Conservation (phyloP, 345 rosid species). For the Gossypium longicalyx region DNA sequence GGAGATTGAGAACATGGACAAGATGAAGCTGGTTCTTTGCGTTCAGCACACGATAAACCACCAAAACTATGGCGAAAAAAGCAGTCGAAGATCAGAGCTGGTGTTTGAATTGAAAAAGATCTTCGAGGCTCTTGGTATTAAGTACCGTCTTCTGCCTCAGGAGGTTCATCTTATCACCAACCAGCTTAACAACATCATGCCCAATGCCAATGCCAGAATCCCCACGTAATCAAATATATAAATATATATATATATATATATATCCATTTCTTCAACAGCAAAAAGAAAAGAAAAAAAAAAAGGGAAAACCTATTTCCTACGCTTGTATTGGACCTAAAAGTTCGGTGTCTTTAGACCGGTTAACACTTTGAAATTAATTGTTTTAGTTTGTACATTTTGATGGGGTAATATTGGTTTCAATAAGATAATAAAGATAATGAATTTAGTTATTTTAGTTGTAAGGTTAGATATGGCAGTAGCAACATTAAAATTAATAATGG, state of each 20-base stretch:
- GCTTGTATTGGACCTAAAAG: not conserved
- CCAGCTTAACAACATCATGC: constrained; percentile 18
- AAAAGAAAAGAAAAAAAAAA: not conserved
- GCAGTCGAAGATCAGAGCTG: constrained; percentile 40
- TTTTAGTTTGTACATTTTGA: too few relatives aligned
- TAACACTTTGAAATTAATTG: too few relatives aligned
- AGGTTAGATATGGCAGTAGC: too few relatives aligned
- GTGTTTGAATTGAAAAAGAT: constrained; percentile 49
- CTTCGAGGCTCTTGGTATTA: constrained; percentile 46
- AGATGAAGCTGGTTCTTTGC: constrained; percentile 37
- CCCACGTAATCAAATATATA: not conserved
- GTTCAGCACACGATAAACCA: constrained; percentile 62
- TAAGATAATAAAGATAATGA: too few relatives aligned
- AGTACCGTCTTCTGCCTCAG: constrained; percentile 52
- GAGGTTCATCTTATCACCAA: constrained; percentile 32
- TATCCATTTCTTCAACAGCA: not conserved
- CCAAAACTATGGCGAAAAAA: constrained; percentile 54
- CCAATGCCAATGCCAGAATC: constrained; percentile 9
- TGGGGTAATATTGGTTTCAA: too few relatives aligned
- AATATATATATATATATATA: not conserved
- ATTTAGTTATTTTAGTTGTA: too few relatives aligned
- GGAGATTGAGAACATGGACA: constrained; percentile 51
- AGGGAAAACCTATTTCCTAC: not conserved
- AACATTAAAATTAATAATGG: too few relatives aligned
- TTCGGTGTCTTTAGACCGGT: too few relatives aligned